Evolutionary conservation across 441 rosid genomes (phyloP), one percentile per base, ranked within the genome.

Genomic region (Populus trichocarpa): DNA sequence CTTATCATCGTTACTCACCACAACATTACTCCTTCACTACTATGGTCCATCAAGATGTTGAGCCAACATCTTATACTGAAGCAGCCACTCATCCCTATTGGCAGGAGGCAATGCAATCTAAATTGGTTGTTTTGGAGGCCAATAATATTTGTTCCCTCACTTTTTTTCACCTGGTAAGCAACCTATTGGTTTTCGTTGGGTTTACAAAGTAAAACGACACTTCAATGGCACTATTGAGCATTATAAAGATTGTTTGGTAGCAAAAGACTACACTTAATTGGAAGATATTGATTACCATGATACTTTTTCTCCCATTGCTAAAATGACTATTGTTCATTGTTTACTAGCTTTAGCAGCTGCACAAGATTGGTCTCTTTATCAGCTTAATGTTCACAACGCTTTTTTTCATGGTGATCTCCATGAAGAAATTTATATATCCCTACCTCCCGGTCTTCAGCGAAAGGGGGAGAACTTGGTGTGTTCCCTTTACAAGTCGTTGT

Each of bases 181-280:
- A 8, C 16, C 26, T 5, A 77, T 71, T 71, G 71, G 66, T n/a
- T 77, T 38, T 59, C 57, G 26, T 9, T 77, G 26, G 75, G 57
- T 70, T 8, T 77, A 77, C 14, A 69, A 70, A 25, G 70, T 77
- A 5, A 77, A 77, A 25, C 8, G 4, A 0, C 2, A 77, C 9
- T 77, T 13, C 0, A 20, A 77, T 77, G 74, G 70, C 1, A 12
- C 61, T 1, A 23, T 59, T 25, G 1, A 77, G 14, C 6, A 8
- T 50, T 16, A 16, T 16, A 50, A 50, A 50, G 59, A 7, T 1
- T 6, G n/a, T 4, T 16, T 22, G 8, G 30, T 0, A 35, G 23
- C 8, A 16, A 68, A 50, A 8, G 1, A 5, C 2, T 16, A 14
- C 0, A 26, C 25, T 25, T 25, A 25, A 25, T 25, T 25, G 25